phyloP scores from a whole-genome alignment of 2,329 filamentous ascomycete genomes.

The Cadophora luteo-olivacea region DNA sequence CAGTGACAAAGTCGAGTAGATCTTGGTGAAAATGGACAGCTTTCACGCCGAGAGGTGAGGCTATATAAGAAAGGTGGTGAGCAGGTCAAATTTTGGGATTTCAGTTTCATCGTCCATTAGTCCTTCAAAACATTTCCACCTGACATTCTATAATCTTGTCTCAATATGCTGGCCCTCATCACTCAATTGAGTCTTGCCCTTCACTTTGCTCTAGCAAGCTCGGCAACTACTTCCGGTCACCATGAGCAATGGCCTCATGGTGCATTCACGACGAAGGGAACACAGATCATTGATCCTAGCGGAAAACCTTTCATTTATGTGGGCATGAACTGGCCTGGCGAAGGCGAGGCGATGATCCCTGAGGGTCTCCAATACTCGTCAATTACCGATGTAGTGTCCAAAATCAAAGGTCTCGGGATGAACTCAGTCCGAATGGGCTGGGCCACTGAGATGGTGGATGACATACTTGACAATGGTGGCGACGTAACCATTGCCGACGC shows the following conservation, averaged over 20 bases:
- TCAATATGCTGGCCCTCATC: neutral
- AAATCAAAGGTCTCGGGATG: neutral
- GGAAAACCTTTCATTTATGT: neutral
- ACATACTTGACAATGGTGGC: neutral
- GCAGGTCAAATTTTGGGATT: too few species aligned
- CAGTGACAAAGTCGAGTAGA: too few species aligned
- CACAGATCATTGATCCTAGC: neutral
- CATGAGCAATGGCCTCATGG: neutral
- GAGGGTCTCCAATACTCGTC: neutral
- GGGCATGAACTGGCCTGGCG: neutral
- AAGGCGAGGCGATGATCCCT: neutral
- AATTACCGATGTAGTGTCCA: neutral
- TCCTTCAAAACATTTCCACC: too few species aligned
- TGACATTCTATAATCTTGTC: neutral
- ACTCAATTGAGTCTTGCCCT: neutral
- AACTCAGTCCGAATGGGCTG: neutral
- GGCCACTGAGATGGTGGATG: neutral
- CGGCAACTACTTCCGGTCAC: neutral
- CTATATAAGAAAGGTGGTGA: too few species aligned
- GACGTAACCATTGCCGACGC: neutral
- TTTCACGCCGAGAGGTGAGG: too few species aligned
- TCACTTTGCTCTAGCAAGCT: neutral
- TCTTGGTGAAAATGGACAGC: too few species aligned
- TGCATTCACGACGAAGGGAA: neutral
- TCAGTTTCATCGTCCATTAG: too few species aligned